Percentiles rank a stretch among this genome's conserved stretches.
phyloP scores from a whole-genome alignment of 495 filamentous ascomycete species.

The Bryoglossum gracile region DNA sequence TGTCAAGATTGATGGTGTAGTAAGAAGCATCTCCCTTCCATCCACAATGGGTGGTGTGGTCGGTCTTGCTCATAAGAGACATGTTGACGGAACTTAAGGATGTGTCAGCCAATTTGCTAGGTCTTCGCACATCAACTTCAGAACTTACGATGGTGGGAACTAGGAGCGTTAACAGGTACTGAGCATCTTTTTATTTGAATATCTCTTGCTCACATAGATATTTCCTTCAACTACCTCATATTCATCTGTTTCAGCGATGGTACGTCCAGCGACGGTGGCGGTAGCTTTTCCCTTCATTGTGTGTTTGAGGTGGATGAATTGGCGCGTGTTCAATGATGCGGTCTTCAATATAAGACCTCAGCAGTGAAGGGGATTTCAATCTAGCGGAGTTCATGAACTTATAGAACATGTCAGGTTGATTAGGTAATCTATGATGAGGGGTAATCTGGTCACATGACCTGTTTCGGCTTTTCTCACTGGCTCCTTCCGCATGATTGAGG shows the following conservation, averaged over 20 bases:
- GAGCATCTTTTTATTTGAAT: no score
- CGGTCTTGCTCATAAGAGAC: slow-evolving; percentile 39
- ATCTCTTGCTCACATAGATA: slow-evolving; percentile 50
- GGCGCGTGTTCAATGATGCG: neutral
- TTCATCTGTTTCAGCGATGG: slow-evolving; percentile 52
- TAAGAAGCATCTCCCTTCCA: slow-evolving; percentile 70
- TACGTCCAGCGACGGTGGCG: slow-evolving; percentile 49
- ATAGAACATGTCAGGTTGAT: neutral
- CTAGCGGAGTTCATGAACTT: neutral
- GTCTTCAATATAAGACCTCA: neutral
- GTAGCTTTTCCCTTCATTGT: slow-evolving; percentile 38
- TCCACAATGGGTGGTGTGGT: slow-evolving; percentile 48
- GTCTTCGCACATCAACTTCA: no score
- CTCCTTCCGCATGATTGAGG: neutral
- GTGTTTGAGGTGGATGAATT: neutral
- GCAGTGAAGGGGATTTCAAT: no score
- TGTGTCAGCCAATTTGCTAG: neutral
- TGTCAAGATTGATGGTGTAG: slow-evolving; percentile 54
- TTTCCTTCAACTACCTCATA: slow-evolving; percentile 67
- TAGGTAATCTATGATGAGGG: neutral
- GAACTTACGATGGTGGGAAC: slow-evolving; percentile 29
- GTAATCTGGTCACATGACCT: neutral
- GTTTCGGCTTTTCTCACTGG: neutral
- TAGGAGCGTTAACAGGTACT: slow-evolving; percentile 1
- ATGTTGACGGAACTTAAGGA: slow-evolving; percentile 38